Conservation (phyloP, 192 early-diverging fungal genomes). For the Haplosporangium gracile region DNA sequence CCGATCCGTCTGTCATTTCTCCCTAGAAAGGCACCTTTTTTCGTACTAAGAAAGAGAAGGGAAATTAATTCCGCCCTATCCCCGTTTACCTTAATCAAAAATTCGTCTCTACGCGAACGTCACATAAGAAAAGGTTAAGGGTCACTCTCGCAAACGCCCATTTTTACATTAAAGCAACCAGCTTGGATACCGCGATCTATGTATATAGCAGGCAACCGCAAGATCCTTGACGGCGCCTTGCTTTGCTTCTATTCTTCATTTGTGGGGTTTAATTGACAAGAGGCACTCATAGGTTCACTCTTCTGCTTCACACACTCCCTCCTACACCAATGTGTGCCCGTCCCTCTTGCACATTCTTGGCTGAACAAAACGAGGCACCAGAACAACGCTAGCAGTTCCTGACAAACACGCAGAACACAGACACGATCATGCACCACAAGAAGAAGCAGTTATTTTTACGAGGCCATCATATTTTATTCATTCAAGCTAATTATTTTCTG, state of each 20-base stretch:
- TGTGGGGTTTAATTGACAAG: too few relatives aligned
- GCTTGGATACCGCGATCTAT: not conserved
- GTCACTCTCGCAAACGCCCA: not conserved
- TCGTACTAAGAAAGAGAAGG: slow-evolving; percentile 47
- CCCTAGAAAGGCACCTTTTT: slow-evolving; percentile 30
- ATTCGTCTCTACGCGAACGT: not conserved
- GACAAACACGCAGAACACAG: too few relatives aligned
- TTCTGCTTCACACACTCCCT: too few relatives aligned
- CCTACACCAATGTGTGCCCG: too few relatives aligned
- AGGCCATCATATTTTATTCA: slow-evolving; percentile 35
- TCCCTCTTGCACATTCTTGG: too few relatives aligned
- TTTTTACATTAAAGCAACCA: not conserved
- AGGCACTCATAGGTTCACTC: too few relatives aligned
- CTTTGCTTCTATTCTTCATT: too few relatives aligned
- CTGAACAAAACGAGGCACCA: too few relatives aligned
- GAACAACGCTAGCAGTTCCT: too few relatives aligned
- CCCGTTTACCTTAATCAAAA: not conserved
- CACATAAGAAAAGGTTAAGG: not conserved
- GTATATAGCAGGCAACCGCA: too few relatives aligned
- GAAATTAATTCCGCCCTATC: slow-evolving; percentile 11
- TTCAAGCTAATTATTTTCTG: not conserved
- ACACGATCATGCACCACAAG: too few relatives aligned
- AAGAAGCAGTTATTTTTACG: not conserved
- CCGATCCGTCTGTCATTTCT: not conserved
- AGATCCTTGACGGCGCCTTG: too few relatives aligned